phyloP scores from a whole-genome alignment of 164 flowering plant genomes.

The Stephania cephalantha region DNA sequence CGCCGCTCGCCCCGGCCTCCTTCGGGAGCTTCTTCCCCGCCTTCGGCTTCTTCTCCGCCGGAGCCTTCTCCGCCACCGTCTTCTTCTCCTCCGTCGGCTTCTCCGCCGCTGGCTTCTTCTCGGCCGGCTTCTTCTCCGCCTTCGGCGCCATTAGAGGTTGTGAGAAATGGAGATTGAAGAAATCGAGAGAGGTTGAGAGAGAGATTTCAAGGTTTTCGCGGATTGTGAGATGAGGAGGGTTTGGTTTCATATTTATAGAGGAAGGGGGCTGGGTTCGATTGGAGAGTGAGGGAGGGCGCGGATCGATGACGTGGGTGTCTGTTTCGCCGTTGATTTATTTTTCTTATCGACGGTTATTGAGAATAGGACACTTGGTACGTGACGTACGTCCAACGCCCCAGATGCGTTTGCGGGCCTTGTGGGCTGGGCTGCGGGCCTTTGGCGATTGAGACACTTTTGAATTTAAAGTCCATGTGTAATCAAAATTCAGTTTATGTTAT shows the following conservation, averaged over 20 bases:
- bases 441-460: no score
- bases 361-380: no score
- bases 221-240: background rate
- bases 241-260: background rate
- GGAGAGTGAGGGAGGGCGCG: background rate
- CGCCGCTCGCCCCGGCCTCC: conserved; percentile 15
- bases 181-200: background rate
- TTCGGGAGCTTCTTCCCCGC: conserved; percentile 23
- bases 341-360: no score
- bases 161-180: background rate
- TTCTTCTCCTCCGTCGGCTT: conserved; percentile 14
- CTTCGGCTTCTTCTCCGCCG: conserved; percentile 23
- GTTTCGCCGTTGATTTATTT: no score
- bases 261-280: background rate
- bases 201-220: background rate
- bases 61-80: conserved; percentile 12
- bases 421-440: no score
- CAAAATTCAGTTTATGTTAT: no score
- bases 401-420: no score
- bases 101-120: conserved; percentile 19
- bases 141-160: conserved; percentile 9
- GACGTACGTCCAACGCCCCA: no score
- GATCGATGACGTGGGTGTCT: background rate
- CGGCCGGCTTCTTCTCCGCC: conserved; percentile 17
- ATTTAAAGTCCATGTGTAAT: no score